phyloP scores from a whole-genome alignment of 805 yeast genomes.

The Jamesozyma rosinii region DNA sequence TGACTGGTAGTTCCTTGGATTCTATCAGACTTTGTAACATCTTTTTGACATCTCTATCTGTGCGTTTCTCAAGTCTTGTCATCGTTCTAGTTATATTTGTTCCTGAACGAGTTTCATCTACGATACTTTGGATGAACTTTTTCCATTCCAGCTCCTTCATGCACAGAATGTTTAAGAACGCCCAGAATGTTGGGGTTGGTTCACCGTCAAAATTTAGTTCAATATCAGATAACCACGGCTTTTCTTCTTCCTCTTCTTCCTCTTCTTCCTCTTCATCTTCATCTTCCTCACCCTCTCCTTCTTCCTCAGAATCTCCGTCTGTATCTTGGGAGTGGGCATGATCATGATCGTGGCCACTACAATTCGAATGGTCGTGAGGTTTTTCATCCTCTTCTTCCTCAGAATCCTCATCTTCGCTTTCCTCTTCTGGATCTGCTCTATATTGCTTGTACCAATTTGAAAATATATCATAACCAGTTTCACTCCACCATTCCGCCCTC shows the following conservation, averaged over 20 bases:
- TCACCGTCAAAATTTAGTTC: constrained; percentile 35
- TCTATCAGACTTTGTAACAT: not conserved
- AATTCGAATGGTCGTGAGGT: constrained; percentile 13
- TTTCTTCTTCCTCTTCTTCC: constrained; percentile 3
- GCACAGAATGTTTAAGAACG: constrained; percentile 33
- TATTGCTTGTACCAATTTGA: constrained; percentile 11
- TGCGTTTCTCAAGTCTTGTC: not conserved
- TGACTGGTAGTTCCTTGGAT: not conserved
- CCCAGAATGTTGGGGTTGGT: constrained; percentile 38
- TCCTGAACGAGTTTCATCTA: not conserved
- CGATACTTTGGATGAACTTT: constrained; percentile 11
- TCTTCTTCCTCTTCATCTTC: constrained; percentile 10
- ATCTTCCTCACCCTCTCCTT: constrained; percentile 7
- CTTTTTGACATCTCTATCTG: not conserved
- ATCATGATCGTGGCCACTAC: constrained; percentile 13
- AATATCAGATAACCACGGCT: constrained; percentile 36
- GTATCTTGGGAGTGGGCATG: constrained; percentile 7
- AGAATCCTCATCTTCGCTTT: constrained; percentile 17
- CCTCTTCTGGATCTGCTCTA: constrained; percentile 10
- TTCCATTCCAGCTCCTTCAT: constrained; percentile 22
- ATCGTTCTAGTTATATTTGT: not conserved
- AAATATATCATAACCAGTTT: constrained; percentile 12
- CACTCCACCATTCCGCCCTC: constrained; percentile 22
- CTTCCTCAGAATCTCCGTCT: constrained; percentile 14
- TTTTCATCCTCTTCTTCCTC: constrained; percentile 11